Evolutionary conservation across 1,284 basidiomycete species (phyloP).

Genomic region (Stygiomarasmius scandens): DNA sequence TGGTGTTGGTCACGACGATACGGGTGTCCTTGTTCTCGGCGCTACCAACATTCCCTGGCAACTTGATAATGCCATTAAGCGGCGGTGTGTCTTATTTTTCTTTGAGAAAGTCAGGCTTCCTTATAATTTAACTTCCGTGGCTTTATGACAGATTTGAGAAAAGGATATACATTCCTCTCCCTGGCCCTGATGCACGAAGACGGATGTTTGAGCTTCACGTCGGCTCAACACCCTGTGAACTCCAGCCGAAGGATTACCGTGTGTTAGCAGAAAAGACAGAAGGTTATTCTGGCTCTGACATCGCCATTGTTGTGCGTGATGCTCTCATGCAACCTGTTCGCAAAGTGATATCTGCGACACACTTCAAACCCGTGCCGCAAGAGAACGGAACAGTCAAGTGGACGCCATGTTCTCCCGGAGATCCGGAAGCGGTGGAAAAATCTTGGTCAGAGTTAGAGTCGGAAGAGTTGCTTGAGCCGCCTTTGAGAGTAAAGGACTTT

Average conservation of each 20-base stretch:
- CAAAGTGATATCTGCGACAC: constrained; percentile 94
- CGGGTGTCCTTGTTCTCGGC: constrained; percentile 96
- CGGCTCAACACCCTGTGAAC: constrained; percentile 88
- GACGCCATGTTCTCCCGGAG: constrained; percentile 97
- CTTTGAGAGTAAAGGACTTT: constrained; percentile 82
- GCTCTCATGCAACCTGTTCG: constrained; percentile 99
- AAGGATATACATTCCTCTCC: constrained; percentile 97
- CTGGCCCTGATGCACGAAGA: constrained; percentile 90
- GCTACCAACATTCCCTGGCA: constrained; percentile 99
- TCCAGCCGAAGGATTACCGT: constrained; percentile 82
- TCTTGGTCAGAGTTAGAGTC: constrained; percentile 91
- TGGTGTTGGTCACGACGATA: constrained; percentile 97
- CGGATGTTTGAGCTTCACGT: constrained; percentile 98
- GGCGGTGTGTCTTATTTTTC: constrained; percentile 57
- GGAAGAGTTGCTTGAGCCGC: constrained; percentile 89
- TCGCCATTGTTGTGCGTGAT: constrained; percentile 93
- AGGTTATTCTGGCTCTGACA: constrained; percentile 95
- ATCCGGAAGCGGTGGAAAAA: constrained; percentile 85
- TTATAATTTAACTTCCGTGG: not conserved
- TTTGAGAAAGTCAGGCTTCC: not conserved
- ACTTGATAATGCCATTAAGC: constrained; percentile 96
- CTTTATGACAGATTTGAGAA: constrained; percentile 79
- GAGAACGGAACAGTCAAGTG: constrained; percentile 49
- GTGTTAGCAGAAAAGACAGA: constrained; percentile 86
- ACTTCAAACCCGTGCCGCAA: constrained; percentile 77